Percentiles rank a stretch among this genome's conserved stretches.
These are phyloP conservation scores for Lotmaria passim DNA, from an alignment of 208 protist species.

Conservation along the genomic window DNA sequence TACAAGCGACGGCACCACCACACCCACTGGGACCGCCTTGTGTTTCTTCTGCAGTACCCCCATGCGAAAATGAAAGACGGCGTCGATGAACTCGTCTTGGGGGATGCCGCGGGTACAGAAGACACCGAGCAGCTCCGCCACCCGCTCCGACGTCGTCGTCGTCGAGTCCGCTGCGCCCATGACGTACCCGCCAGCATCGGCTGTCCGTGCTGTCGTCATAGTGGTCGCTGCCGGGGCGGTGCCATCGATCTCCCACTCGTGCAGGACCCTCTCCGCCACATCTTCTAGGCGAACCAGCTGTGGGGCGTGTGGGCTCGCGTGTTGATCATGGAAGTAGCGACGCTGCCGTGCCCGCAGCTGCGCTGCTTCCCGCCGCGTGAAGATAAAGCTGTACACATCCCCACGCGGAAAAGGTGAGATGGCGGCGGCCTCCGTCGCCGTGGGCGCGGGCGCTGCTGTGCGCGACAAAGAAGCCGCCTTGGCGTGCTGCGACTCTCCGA, in stretches of 20 bases:
- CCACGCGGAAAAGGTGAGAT: neutral
- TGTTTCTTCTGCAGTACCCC: slow-evolving; percentile 22
- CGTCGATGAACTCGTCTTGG: slow-evolving; percentile 22
- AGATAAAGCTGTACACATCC: slow-evolving; percentile 27
- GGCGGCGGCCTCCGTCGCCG: neutral
- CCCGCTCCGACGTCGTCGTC: neutral
- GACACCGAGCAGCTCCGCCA: slow-evolving; percentile 3
- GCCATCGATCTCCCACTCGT: slow-evolving; percentile 2
- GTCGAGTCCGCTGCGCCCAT: neutral
- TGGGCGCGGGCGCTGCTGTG: neutral
- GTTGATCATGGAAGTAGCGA: slow-evolving; percentile 16
- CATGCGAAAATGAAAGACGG: slow-evolving; percentile 29
- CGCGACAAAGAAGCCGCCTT: neutral
- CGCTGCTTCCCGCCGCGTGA: neutral
- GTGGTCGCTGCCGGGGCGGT: neutral
- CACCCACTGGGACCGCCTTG: slow-evolving; percentile 10
- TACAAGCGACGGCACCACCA: slow-evolving; percentile 28
- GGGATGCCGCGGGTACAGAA: slow-evolving; percentile 28
- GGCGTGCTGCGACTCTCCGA: neutral
- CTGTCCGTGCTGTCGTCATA: neutral
- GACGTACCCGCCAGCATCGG: neutral
- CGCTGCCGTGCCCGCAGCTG: slow-evolving; percentile 13
- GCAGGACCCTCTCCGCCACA: slow-evolving; percentile 3
- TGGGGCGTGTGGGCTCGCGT: slow-evolving; percentile 22
- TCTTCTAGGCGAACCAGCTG: slow-evolving; percentile 11